These are phyloP conservation scores for Pyrus hybrid DNA, from an alignment of 331 rosid genomes.

Conservation along the genomic window DNA sequence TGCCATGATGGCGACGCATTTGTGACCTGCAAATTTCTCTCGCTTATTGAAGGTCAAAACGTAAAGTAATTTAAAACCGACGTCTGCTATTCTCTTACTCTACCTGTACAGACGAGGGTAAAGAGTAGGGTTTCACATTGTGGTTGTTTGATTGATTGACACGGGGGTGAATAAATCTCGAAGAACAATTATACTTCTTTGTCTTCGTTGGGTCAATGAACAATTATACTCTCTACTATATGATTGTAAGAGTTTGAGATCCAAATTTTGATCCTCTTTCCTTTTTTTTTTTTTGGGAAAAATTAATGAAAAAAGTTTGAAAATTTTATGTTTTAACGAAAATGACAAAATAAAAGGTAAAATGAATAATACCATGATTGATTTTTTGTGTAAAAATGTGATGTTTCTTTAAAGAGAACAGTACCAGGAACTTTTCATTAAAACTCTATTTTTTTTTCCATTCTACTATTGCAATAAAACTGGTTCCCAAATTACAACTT, in stretches of 20 bases:
- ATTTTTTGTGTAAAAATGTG: too few relatives aligned
- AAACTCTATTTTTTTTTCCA: too few relatives aligned
- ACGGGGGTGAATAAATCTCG: background rate
- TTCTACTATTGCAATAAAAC: background rate
- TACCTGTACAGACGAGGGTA: too few relatives aligned
- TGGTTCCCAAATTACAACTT: background rate
- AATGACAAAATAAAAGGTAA: too few relatives aligned
- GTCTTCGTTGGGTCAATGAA: background rate
- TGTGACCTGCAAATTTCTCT: background rate
- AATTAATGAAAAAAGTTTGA: too few relatives aligned
- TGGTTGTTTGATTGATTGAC: background rate
- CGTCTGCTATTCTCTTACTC: conserved; percentile 10
- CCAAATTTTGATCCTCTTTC: background rate
- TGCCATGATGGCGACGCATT: accelerated
- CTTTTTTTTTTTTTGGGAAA: background rate
- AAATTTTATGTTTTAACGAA: too few relatives aligned
- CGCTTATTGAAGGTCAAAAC: background rate
- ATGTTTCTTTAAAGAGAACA: too few relatives aligned
- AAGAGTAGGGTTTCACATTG: too few relatives aligned
- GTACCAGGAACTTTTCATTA: too few relatives aligned
- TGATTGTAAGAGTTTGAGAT: background rate
- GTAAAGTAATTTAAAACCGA: conserved; percentile 12
- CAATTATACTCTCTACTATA: background rate
- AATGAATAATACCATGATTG: too few relatives aligned
- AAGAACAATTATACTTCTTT: background rate